Evolutionary conservation across 495 filamentous ascomycete species (phyloP), one percentile per base, ranked within the genome.

Genomic region (Oidiodendron maius): DNA sequence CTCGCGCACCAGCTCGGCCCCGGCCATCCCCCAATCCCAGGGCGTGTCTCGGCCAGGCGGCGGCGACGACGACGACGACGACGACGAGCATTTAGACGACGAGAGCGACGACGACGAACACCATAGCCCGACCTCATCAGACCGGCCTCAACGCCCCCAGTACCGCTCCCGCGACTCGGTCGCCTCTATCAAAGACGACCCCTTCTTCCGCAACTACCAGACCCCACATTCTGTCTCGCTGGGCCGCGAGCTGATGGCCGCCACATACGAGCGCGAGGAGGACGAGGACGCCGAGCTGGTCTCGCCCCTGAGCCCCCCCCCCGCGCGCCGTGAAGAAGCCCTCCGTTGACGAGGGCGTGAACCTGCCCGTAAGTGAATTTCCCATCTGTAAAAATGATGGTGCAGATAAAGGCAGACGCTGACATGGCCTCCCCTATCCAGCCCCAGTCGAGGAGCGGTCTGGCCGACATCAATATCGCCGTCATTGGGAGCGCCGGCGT

Each of bases 401-500:
- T 13, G 34, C 34, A n/a, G n/a, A n/a, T n/a, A n/a, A n/a, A n/a
- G n/a, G n/a, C n/a, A n/a, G n/a, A n/a, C n/a, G n/a, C n/a, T 35
- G 45, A 17, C 0, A 10, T 43, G 20, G 1, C 12, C 26, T 30
- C 26, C 13, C 17, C 17, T 3, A 36, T 52, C 11, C 50, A 61
- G 59, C 47, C 56, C 22, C 53, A 56, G 36, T 56, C 55, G 23
- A 53, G 56, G 46, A 59, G 52, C 45, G 53, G 52, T n/a, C 51
- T 57, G 38, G 78, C 84, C 68, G 77, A 79, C 60, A 80, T 95
- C 59, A 91, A 88, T 58, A 87, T 97, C 61, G 88, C 83, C 25
- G 81, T 97, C 20, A 78, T 96, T 57, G 93, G 93, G 44, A 77
- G 79, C 55, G 72, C 78, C 55, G 81, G 83, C 41, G 86, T 88